phyloP scores from a whole-genome alignment of 1,139 yeast species.

The Kurtzmaniella quercitrusa region DNA sequence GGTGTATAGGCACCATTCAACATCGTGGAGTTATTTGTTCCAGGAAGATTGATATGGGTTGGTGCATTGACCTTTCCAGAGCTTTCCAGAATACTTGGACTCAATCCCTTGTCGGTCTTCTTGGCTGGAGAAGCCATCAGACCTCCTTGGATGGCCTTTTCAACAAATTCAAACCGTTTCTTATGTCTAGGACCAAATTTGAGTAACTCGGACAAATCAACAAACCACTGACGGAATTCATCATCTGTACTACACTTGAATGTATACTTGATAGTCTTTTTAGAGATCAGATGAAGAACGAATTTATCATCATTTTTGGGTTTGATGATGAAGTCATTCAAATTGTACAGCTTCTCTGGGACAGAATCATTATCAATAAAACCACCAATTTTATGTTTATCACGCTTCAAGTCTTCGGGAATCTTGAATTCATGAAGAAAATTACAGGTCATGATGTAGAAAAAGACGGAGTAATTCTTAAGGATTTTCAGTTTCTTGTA shows the following conservation, averaged over 20 bases:
- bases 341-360: constrained; percentile 41
- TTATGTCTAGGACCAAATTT: constrained; percentile 33
- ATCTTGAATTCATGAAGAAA: constrained; percentile 42
- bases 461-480: constrained; percentile 36
- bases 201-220: constrained; percentile 36
- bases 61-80: constrained; percentile 1
- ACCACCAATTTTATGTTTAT: constrained; percentile 38
- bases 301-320: constrained; percentile 37
- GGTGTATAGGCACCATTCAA: constrained; percentile 36
- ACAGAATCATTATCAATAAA: constrained; percentile 39
- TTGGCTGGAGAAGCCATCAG: neutral
- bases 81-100: neutral
- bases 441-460: constrained; percentile 41
- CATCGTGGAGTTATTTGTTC: constrained; percentile 3
- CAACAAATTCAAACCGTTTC: constrained; percentile 32
- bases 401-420: constrained; percentile 12
- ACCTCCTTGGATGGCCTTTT: constrained; percentile 18
- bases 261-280: constrained; percentile 28
- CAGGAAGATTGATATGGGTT: neutral
- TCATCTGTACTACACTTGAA: constrained; percentile 32
- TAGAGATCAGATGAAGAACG: constrained; percentile 25
- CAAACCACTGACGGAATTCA: constrained; percentile 35
- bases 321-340: constrained; percentile 34
- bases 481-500: constrained; percentile 41
- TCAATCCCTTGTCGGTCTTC: neutral